phyloP scores from a whole-genome alignment of 805 yeast genomes.

The Ogataea populi-albae region DNA sequence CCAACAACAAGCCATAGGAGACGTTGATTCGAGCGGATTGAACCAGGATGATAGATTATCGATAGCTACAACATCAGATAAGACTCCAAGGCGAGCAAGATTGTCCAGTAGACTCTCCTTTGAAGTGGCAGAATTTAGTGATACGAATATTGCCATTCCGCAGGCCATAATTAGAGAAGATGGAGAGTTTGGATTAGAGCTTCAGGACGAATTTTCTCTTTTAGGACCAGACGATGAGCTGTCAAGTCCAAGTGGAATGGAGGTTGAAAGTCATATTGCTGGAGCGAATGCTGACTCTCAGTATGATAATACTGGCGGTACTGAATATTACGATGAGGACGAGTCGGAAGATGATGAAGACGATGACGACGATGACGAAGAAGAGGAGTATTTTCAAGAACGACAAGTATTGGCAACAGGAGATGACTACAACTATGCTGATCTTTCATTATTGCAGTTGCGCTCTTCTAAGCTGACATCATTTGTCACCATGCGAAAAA shows the following conservation, averaged over 20 bases:
- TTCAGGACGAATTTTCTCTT: constrained; percentile 15
- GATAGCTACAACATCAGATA: constrained; percentile 13
- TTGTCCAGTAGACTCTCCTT: constrained; percentile 26
- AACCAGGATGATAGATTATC: background rate
- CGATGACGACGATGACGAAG: constrained; percentile 12
- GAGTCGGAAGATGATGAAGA: constrained; percentile 13
- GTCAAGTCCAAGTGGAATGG: constrained; percentile 1
- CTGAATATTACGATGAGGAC: constrained; percentile 1
- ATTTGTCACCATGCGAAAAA: constrained; percentile 18
- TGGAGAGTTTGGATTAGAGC: constrained; percentile 25
- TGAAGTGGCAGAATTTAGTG: constrained; percentile 24
- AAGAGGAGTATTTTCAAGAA: constrained; percentile 8
- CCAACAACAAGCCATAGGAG: background rate
- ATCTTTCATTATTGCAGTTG: constrained; percentile 18
- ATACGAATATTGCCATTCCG: constrained; percentile 34
- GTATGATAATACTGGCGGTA: constrained; percentile 7
- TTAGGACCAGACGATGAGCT: constrained; percentile 1
- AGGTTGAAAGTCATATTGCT: background rate
- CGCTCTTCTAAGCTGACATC: constrained; percentile 4
- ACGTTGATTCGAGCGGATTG: background rate
- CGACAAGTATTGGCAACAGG: constrained; percentile 2
- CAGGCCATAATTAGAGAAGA: constrained; percentile 32
- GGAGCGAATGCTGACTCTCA: constrained; percentile 5
- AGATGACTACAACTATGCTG: constrained; percentile 7
- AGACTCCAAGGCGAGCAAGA: constrained; percentile 21